Evolutionary conservation across 371 early-diverging fungal genomes (phyloP), one percentile per base, ranked within the genome.

Genomic region (Fennellomyces sp.): DNA sequence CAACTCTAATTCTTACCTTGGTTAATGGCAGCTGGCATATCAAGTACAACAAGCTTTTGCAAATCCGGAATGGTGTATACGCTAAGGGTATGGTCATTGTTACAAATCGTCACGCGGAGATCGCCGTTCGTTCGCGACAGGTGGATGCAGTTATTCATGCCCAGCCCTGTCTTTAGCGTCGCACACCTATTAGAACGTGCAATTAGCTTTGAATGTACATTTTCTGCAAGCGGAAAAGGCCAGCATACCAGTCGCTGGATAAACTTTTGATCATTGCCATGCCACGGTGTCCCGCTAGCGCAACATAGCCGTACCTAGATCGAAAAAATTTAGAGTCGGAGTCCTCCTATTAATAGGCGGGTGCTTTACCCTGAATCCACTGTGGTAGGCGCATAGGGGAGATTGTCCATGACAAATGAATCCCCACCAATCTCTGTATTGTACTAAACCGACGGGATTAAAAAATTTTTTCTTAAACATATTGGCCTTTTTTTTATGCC

Each of bases 71-170:
- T 64, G 3, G 87, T 72, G 60, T 85, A 91, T 5, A 94, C 83
- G 71, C 91, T 92, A 68, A 96, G 90, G 11, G 90, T 92, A 63
- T 92, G 86, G 66, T 97, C 97, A 64, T 95, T 97, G 75, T 94
- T 97, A 76, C 94, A 91, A 26, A 94, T 84, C 17, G 93, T 68
- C 39, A 95, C 38, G 45, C 67, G 62, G 30, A 56, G 12, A 5
- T 56, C 61, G 21, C 56, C 17, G 21, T 57, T 23, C 30, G 12
- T 23, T 23, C 30, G 25, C 19, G 59, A 61, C 13, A 66, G 39
- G 7, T 52, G 29, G 50, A 61, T 52, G 28, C 53, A 55, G 45
- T 66, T 66, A 38, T 61, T 66, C 67, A 66, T 66, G 15, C 61
- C 67, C 38, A 56, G 21, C 1, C 67, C 67, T 0, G 47, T 47